Evolutionary conservation across 352 stramenopile genomes (phyloP).

Genomic region (Pythium rhizo-oryzae): DNA sequence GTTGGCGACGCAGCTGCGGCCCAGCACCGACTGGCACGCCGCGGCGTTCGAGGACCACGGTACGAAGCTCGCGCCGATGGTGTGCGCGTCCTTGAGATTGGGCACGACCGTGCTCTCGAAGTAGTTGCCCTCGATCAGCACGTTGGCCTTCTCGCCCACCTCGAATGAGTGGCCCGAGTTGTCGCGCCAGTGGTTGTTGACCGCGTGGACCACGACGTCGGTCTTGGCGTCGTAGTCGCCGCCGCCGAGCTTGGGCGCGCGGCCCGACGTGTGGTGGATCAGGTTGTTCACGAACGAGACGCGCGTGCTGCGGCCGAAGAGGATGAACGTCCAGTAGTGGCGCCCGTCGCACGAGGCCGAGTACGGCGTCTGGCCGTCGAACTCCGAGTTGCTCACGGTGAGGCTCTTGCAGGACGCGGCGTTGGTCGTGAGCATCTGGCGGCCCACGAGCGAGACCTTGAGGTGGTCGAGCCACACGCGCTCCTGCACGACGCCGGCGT

Average conservation of each 20-base stretch:
- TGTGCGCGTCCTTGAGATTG: background rate
- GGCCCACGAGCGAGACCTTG: constrained; percentile 39
- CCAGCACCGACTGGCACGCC: constrained; percentile 5
- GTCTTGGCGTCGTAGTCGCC: constrained; percentile 19
- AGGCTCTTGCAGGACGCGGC: constrained; percentile 33
- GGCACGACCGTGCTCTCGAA: constrained; percentile 27
- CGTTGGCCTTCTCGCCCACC: constrained; percentile 9
- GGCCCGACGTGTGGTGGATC: constrained; percentile 47
- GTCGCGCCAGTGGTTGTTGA: constrained; percentile 31
- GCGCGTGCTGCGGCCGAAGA: constrained; percentile 39
- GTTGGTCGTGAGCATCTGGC: constrained; percentile 48
- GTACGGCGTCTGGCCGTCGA: constrained; percentile 50
- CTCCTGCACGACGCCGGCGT: constrained; percentile 24
- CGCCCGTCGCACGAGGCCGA: constrained; percentile 48
- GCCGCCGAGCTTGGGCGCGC: constrained; percentile 41
- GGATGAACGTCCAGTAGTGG: constrained; percentile 56
- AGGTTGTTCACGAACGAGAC: constrained; percentile 40
- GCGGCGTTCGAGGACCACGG: constrained; percentile 12
- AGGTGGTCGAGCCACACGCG: constrained; percentile 62
- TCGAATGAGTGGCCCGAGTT: constrained; percentile 30
- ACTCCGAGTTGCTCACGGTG: constrained; percentile 60
- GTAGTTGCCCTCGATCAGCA: constrained; percentile 25
- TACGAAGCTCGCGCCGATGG: background rate
- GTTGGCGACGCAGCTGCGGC: constrained; percentile 14
- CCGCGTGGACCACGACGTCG: constrained; percentile 30